A percentile compares a stretch with the other conserved stretches of the same genome.
phyloP scores from a whole-genome alignment of 2,329 filamentous ascomycete genomes.

The Cercospora zeae-maydis region DNA sequence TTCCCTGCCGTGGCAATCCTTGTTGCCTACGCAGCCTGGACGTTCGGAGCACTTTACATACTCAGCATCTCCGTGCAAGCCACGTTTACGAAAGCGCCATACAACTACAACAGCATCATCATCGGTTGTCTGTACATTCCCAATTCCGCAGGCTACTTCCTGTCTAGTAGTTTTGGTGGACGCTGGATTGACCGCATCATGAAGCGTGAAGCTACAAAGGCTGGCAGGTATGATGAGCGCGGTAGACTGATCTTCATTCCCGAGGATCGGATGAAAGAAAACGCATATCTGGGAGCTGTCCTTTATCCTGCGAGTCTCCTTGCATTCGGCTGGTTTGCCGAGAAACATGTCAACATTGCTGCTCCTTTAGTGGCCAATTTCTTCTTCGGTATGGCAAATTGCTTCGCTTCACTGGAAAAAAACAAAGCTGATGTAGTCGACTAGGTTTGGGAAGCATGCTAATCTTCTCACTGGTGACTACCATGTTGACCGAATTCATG shows the following conservation, averaged over 20 bases:
- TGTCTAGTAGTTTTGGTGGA: constrained; percentile 66
- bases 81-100: constrained; percentile 64
- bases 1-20: constrained; percentile 71
- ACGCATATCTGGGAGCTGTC: constrained; percentile 70
- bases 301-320: constrained; percentile 68
- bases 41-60: constrained; percentile 71
- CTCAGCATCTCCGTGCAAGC: constrained; percentile 74
- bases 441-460: constrained; percentile 63
- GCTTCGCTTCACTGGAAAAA: not conserved
- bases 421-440: not conserved
- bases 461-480: constrained; percentile 68
- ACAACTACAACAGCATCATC: constrained; percentile 64
- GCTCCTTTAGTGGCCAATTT: constrained; percentile 37
- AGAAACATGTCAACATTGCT: constrained; percentile 51
- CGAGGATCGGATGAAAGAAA: constrained; percentile 79
- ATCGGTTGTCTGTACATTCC: constrained; percentile 77
- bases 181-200: constrained; percentile 79
- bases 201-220: constrained; percentile 67
- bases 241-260: constrained; percentile 67
- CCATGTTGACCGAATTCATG: constrained; percentile 84
- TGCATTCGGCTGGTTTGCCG: constrained; percentile 72
- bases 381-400: constrained; percentile 57
- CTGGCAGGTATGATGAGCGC: constrained; percentile 63
- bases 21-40: constrained; percentile 69
- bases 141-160: constrained; percentile 67